Evolutionary conservation across 78 protist genomes (phyloP).

Genomic region (Parvularia atlantis): DNA sequence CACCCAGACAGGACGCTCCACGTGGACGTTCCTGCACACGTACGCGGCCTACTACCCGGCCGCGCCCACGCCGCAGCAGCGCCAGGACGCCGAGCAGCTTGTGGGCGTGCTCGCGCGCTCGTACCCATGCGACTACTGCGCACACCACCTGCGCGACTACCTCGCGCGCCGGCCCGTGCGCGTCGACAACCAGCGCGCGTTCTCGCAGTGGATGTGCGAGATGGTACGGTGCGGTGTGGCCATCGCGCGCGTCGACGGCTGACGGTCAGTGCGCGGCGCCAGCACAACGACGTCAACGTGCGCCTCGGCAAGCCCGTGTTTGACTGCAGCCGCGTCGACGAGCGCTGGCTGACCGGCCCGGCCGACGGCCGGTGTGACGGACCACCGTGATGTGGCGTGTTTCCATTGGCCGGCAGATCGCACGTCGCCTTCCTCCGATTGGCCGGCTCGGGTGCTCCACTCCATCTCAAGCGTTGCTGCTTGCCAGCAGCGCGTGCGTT

Average conservation of each 20-base stretch:
- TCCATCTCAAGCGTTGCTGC: too few relatives aligned
- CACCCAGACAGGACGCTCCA: background rate
- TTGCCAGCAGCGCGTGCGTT: too few relatives aligned
- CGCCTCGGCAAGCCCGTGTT: constrained; percentile 1
- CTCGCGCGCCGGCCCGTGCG: too few relatives aligned
- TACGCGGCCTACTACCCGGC: constrained; percentile 4
- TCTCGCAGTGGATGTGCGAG: background rate
- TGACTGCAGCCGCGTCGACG: background rate
- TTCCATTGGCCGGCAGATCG: too few relatives aligned
- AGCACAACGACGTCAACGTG: constrained; percentile 1
- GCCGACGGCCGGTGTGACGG: too few relatives aligned
- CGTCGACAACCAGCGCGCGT: background rate
- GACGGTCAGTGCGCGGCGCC: background rate
- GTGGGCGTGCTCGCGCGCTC: background rate
- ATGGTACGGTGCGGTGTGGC: background rate
- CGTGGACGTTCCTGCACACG: constrained; percentile 11
- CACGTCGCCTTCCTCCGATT: too few relatives aligned
- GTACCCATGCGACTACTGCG: background rate
- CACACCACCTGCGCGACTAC: too few relatives aligned
- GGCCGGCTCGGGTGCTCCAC: too few relatives aligned
- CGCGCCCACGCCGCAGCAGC: background rate
- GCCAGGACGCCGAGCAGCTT: background rate
- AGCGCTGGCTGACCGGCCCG: background rate
- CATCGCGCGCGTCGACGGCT: background rate
- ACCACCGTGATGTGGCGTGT: too few relatives aligned